Evolutionary conservation across 2,329 filamentous ascomycete species (phyloP), one percentile per base, ranked within the genome.

Genomic region (Mycosphaerelloides madeirae): DNA sequence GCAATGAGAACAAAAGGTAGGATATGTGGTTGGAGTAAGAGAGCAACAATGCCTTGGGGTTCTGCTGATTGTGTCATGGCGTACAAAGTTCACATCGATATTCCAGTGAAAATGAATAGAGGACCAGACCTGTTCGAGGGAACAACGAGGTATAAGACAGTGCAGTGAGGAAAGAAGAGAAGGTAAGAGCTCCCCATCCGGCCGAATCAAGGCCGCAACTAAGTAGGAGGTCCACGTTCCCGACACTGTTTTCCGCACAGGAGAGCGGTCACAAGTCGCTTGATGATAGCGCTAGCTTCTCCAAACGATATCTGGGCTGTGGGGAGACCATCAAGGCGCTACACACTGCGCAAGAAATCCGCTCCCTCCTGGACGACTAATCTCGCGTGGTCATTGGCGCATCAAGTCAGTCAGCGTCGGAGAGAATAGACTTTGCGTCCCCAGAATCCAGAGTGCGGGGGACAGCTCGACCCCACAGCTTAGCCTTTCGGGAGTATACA

Each of bases 1-100:
- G 70, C 62, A 6, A 70, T 56, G 32, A 68, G 56, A 41, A 68
- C 66, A 41, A 70, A 67, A 13, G 66, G 60, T 25, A 70, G 60
- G 29, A 74, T 60, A 13, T 69, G 65, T 29, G 68, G 59, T 29
- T 67, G 62, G 9, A 58, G 46, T n/a, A 63, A 46, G 14, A 61
- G 43, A 13, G 50, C 65, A 18, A 60, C 44, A 19, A 63, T 42
- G 54, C 57, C 50, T 35, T 58, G 56, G 5, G 52, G 46, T 29
- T 57, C 48, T n/a, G 47, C 34, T n/a, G 49, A 22, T 37, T 59
- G 51, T 18, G 53, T 53, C 60, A 63, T 63, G 25, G 28, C 44
- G 35, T 32, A 6, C 31, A 6, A 32, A 32, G 6, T 32, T n/a
- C 13, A 6, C 29, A 13, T 14, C 14, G 16, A 29, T 9, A 9